Conservation (phyloP, 148 eudicot species). For the Fagopyrum homotropicum region DNA sequence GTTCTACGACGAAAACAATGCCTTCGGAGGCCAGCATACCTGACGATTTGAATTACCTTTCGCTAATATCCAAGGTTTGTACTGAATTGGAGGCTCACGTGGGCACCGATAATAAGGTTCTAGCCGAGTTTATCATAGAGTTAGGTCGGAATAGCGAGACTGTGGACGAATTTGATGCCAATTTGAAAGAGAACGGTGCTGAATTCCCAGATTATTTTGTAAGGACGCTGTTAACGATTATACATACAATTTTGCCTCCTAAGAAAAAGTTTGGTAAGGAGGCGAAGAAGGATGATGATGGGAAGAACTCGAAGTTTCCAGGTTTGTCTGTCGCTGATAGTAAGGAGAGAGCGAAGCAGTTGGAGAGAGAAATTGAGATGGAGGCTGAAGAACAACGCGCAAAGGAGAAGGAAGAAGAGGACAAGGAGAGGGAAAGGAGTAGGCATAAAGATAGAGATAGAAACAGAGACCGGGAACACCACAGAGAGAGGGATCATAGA, state of each 20-base stretch:
- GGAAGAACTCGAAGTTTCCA: constrained; percentile 23
- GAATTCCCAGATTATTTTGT: constrained; percentile 88
- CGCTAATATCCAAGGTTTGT: constrained; percentile 75
- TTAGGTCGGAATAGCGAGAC: constrained; percentile 46
- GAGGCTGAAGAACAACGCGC: constrained; percentile 27
- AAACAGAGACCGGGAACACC: constrained; percentile 7
- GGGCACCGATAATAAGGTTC: constrained; percentile 55
- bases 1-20: not conserved
- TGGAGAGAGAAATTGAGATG: constrained; percentile 26
- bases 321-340: constrained; percentile 58
- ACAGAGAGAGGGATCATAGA: not conserved
- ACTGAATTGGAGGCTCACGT: constrained; percentile 69
- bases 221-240: constrained; percentile 55
- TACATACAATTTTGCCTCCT: constrained; percentile 86
- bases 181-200: constrained; percentile 59
- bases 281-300: constrained; percentile 20
- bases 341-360: constrained; percentile 28
- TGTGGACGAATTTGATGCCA: constrained; percentile 60
- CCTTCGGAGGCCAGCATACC: not conserved
- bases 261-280: constrained; percentile 29
- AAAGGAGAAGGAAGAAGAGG: constrained; percentile 13
- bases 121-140: constrained; percentile 72
- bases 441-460: constrained; percentile 26
- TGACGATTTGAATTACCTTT: constrained; percentile 60
- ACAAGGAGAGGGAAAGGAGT: constrained; percentile 6